Conservation (phyloP, 192 early-diverging fungal genomes). For the Geosiphon pyriformis region DNA sequence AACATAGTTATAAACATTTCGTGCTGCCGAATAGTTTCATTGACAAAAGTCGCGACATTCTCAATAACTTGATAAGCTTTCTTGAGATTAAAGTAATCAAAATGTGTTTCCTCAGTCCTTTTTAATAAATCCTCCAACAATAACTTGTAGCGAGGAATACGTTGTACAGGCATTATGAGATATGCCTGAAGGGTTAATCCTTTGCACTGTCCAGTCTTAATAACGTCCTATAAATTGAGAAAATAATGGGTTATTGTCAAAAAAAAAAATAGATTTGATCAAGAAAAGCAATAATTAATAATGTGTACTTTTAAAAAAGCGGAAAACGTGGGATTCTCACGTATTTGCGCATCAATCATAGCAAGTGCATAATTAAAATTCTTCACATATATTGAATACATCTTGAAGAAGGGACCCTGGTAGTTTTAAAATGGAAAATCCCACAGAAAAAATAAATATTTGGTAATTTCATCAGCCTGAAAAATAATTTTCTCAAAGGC, state of each 20-base stretch:
- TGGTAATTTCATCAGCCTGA: too few relatives aligned
- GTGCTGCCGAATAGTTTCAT: constrained; percentile 76
- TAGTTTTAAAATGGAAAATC: background rate
- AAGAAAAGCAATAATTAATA: constrained; percentile 29
- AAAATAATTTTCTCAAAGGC: too few relatives aligned
- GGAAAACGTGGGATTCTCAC: constrained; percentile 31
- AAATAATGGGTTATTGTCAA: constrained; percentile 34
- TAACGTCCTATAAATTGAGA: constrained; percentile 35
- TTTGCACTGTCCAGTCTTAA: constrained; percentile 41
- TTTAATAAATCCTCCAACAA: constrained; percentile 70
- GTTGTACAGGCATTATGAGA: constrained; percentile 82
- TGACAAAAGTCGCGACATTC: constrained; percentile 68
- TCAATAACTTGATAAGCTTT: constrained; percentile 61
- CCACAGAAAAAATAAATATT: constrained; percentile 6
- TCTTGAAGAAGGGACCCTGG: constrained; percentile 63
- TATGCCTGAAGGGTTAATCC: constrained; percentile 67
- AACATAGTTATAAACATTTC: constrained; percentile 69
- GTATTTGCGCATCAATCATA: constrained; percentile 45
- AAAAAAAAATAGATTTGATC: constrained; percentile 43
- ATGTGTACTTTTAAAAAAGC: constrained; percentile 34
- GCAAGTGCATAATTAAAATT: constrained; percentile 69
- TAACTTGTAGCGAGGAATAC: constrained; percentile 83
- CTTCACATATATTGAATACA: constrained; percentile 84
- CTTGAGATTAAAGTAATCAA: constrained; percentile 64
- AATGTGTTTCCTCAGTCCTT: constrained; percentile 62